Percentiles rank a stretch among this genome's conserved stretches.
Evolutionary conservation across 805 yeast genomes (phyloP).

Genomic region (Metschnikowia arizonensis): DNA sequence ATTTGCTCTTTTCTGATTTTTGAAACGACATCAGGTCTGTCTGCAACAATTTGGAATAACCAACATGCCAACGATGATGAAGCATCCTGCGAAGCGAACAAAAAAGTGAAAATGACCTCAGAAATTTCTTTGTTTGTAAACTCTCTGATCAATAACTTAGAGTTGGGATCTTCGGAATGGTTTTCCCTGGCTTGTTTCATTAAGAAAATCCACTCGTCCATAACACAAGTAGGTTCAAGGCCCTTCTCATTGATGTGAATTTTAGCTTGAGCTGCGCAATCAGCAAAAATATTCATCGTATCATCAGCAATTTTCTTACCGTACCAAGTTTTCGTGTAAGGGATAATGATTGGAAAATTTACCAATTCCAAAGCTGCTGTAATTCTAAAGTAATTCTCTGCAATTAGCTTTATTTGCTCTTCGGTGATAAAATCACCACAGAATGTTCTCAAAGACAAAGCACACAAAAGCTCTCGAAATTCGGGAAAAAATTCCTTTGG

Average conservation of each 20-base stretch:
- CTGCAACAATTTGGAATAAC: constrained; percentile 95
- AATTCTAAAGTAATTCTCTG: constrained; percentile 87
- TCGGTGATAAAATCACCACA: constrained; percentile 95
- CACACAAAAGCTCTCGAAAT: constrained; percentile 95
- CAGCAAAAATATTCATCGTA: constrained; percentile 87
- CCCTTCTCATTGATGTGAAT: constrained; percentile 65
- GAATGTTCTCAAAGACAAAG: constrained; percentile 85
- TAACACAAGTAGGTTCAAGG: constrained; percentile 78
- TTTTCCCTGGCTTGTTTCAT: constrained; percentile 71
- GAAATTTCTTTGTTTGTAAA: constrained; percentile 89
- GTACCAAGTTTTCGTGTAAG: constrained; percentile 97
- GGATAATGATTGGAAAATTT: constrained; percentile 94
- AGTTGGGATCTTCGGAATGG: constrained; percentile 47
- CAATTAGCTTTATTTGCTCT: constrained; percentile 79
- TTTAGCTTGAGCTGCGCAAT: constrained; percentile 86
- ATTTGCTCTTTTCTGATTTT: constrained; percentile 93
- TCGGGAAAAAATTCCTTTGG: constrained; percentile 83
- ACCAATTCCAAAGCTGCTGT: constrained; percentile 97
- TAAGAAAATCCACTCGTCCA: constrained; percentile 91
- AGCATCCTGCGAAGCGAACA: constrained; percentile 98
- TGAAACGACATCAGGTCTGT: constrained; percentile 83
- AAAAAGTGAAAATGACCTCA: constrained; percentile 92
- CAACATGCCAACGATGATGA: constrained; percentile 96
- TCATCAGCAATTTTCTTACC: constrained; percentile 90
- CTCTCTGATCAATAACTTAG: constrained; percentile 66